These are phyloP conservation scores for Exophiala xenobiotica DNA, from an alignment of 2,329 filamentous ascomycete species.

Conservation along the genomic window DNA sequence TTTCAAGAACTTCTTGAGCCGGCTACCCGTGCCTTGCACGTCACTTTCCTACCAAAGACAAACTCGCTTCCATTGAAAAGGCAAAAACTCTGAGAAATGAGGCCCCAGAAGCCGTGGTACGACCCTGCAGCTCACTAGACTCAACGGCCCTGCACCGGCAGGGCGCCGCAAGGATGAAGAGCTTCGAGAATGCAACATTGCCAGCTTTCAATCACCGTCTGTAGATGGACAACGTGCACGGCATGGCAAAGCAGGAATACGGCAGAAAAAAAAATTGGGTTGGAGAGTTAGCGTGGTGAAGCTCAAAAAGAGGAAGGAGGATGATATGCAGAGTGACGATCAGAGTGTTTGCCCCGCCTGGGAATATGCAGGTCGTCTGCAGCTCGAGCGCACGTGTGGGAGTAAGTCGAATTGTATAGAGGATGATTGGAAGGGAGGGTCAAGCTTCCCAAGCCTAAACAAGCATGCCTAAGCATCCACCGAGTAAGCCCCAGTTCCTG, in stretches of 20 bases:
- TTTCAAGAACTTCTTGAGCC: not conserved
- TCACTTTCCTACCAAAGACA: not conserved
- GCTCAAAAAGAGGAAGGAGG: conserved; percentile 1
- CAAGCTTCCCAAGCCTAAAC: not conserved
- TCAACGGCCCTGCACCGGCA: not conserved
- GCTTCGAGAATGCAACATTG: not conserved
- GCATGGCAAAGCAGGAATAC: not conserved
- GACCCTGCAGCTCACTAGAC: not conserved
- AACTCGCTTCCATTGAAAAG: not conserved
- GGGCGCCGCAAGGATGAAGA: not conserved
- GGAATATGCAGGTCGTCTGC: not conserved
- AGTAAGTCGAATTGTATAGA: not conserved
- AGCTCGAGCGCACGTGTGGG: conserved; percentile 1
- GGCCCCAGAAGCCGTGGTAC: not conserved
- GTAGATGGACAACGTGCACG: not conserved
- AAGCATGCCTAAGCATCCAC: conserved; percentile 2
- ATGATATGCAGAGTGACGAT: conserved; percentile 1
- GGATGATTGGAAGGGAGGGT: not conserved
- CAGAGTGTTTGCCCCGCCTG: not conserved
- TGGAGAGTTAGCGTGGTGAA: not conserved
- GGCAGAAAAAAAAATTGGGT: conserved; percentile 1
- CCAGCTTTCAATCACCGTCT: not conserved
- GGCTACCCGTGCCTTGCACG: not conserved
- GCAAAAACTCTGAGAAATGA: not conserved
- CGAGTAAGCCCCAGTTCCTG: not conserved